These are phyloP conservation scores for Fusarium robinianum DNA, from an alignment of 2,329 filamentous ascomycete species.

Conservation along the genomic window DNA sequence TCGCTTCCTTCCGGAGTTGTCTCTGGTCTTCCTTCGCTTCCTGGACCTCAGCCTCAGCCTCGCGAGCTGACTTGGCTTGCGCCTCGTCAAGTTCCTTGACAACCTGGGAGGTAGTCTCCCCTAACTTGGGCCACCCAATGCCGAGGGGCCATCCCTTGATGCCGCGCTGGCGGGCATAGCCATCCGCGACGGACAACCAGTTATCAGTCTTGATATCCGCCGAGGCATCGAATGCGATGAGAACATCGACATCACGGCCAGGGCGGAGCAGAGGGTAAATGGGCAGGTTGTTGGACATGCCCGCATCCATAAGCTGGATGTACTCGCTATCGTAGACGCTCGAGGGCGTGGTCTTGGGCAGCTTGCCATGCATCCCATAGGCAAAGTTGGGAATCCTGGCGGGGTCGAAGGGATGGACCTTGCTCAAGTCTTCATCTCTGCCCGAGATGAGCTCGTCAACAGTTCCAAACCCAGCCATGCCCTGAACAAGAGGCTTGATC, in stretches of 20 bases:
- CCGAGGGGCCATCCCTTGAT: slow-evolving; percentile 95
- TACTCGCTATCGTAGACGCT: slow-evolving; percentile 73
- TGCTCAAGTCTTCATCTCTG: slow-evolving; percentile 81
- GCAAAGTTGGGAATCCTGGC: slow-evolving; percentile 89
- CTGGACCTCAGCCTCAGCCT: slow-evolving; percentile 66
- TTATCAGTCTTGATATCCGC: slow-evolving; percentile 94
- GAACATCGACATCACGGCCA: slow-evolving; percentile 83
- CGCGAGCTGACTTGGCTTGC: slow-evolving; percentile 61
- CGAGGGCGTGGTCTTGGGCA: slow-evolving; percentile 78
- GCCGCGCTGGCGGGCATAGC: slow-evolving; percentile 86
- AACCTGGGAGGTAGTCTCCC: slow-evolving; percentile 62
- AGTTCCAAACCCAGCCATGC: slow-evolving; percentile 72
- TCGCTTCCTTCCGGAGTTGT: slow-evolving; percentile 34
- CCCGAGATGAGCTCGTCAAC: slow-evolving; percentile 84
- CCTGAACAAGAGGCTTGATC: slow-evolving; percentile 78
- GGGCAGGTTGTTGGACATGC: slow-evolving; percentile 97
- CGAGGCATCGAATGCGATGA: slow-evolving; percentile 92
- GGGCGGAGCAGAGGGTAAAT: slow-evolving; percentile 92
- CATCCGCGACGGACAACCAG: slow-evolving; percentile 92
- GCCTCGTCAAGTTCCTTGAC: slow-evolving; percentile 68
- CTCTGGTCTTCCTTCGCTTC: slow-evolving; percentile 59
- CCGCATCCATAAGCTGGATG: slow-evolving; percentile 90
- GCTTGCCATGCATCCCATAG: slow-evolving; percentile 74
- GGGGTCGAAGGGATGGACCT: slow-evolving; percentile 93
- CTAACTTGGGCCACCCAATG: slow-evolving; percentile 82